phyloP scores from a whole-genome alignment of 768 basidiomycete species.

The Mycena pura region DNA sequence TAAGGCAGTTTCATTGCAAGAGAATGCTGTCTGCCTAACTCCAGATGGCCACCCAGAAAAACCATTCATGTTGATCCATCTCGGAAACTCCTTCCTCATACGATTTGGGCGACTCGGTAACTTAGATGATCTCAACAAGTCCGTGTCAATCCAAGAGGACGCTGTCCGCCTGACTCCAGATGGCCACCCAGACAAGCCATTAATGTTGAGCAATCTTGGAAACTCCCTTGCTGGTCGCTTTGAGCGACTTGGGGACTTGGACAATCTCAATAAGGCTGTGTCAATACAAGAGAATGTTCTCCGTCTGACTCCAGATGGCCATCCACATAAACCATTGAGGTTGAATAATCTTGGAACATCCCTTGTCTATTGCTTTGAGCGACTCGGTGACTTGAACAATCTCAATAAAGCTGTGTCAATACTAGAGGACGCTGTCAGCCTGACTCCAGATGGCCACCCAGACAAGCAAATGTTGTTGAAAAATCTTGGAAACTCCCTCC shows the following conservation, averaged over 20 bases:
- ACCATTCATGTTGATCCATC: neutral
- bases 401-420: too few species aligned
- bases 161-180: slow-evolving; percentile 16
- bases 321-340: too few species aligned
- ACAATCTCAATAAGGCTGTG: too few species aligned
- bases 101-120: slow-evolving; percentile 13
- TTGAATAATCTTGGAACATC: too few species aligned
- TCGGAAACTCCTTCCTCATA: neutral
- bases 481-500: too few species aligned
- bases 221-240: slow-evolving; percentile 12
- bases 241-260: slow-evolving; percentile 15
- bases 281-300: too few species aligned
- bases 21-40: neutral
- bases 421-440: too few species aligned
- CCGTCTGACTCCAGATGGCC: too few species aligned
- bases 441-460: too few species aligned
- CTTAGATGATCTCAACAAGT: slow-evolving; percentile 31
- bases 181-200: slow-evolving; percentile 14
- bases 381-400: too few species aligned
- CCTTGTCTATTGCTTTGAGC: too few species aligned
- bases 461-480: neutral
- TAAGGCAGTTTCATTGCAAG: too few species aligned
- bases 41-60: neutral
- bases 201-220: slow-evolving; percentile 7
- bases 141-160: slow-evolving; percentile 18